Conservation (phyloP, 2,329 filamentous ascomycete genomes). For the Colletotrichum ledebouriae region DNA sequence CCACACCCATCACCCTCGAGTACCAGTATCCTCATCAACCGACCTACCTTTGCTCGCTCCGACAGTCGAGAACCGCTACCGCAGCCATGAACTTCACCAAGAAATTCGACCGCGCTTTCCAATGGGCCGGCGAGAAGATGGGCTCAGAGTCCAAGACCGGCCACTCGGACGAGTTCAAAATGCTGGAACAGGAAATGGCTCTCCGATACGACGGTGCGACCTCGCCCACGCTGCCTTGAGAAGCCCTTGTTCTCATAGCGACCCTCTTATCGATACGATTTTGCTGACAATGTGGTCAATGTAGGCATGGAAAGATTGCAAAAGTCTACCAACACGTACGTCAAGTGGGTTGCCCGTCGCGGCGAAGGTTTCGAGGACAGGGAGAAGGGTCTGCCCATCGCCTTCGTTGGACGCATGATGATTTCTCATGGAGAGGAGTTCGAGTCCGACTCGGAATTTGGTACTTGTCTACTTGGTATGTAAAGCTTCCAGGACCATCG, state of each 20-base stretch:
- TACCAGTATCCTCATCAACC: not conserved
- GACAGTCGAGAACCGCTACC: constrained; percentile 1
- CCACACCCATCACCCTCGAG: constrained; percentile 4
- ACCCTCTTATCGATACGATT: not conserved
- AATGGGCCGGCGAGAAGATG: constrained; percentile 99
- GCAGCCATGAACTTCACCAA: constrained; percentile 73
- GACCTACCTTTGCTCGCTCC: not conserved
- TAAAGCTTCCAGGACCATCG: constrained; percentile 46
- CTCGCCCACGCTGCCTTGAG: not conserved
- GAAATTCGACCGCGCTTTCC: constrained; percentile 94
- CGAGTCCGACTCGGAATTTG: constrained; percentile 90
- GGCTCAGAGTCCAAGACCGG: constrained; percentile 89
- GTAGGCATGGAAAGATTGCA: constrained; percentile 92
- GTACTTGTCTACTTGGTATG: constrained; percentile 82
- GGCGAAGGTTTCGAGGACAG: constrained; percentile 85
- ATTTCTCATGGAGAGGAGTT: constrained; percentile 92
- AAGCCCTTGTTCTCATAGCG: not conserved
- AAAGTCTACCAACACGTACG: constrained; percentile 84
- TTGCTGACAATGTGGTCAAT: constrained; percentile 33
- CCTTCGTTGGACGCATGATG: constrained; percentile 87
- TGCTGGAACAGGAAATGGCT: constrained; percentile 89
- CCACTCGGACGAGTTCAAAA: constrained; percentile 91
- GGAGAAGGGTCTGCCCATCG: constrained; percentile 86
- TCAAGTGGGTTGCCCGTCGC: constrained; percentile 89
- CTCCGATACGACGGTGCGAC: constrained; percentile 87